phyloP scores from a whole-genome alignment of 805 yeast species.

The Kluyveromyces lactis region DNA sequence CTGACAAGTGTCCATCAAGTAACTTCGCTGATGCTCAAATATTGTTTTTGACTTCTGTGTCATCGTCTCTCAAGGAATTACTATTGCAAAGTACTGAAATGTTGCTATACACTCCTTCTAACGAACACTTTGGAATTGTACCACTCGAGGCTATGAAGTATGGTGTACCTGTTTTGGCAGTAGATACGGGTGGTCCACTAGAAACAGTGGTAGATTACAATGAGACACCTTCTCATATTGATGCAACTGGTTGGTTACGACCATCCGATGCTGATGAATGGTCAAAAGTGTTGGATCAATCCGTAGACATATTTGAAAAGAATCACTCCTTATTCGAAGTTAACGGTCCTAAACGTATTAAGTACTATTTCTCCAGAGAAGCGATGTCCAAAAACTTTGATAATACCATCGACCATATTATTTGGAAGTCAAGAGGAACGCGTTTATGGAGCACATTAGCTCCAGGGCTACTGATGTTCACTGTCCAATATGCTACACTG shows the following conservation, averaged over 20 bases:
- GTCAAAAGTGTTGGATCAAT: constrained; percentile 42
- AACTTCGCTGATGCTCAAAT: constrained; percentile 34
- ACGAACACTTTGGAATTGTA: constrained; percentile 96
- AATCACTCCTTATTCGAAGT: constrained; percentile 13
- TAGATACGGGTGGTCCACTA: constrained; percentile 85
- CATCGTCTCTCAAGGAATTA: constrained; percentile 53
- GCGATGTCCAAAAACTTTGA: constrained; percentile 35
- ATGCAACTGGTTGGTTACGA: constrained; percentile 59
- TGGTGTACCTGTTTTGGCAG: constrained; percentile 78
- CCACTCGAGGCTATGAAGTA: constrained; percentile 91
- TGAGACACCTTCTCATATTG: constrained; percentile 19
- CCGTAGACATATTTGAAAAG: constrained; percentile 23
- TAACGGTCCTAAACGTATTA: constrained; percentile 28
- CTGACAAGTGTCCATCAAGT: constrained; percentile 23
- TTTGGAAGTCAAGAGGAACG: constrained; percentile 15
- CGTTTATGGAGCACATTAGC: constrained; percentile 28
- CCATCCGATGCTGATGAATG: constrained; percentile 42
- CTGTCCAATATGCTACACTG: constrained; percentile 10
- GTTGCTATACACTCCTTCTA: constrained; percentile 79
- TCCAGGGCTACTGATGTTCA: constrained; percentile 8
- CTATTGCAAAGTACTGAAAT: constrained; percentile 50
- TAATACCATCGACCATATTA: constrained; percentile 25
- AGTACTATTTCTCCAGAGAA: constrained; percentile 28
- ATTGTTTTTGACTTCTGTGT: constrained; percentile 74
- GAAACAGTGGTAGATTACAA: constrained; percentile 48